These are phyloP conservation scores for Xylariaceae sp. DNA, from an alignment of 2,329 filamentous ascomycete genomes.

Conservation along the genomic window DNA sequence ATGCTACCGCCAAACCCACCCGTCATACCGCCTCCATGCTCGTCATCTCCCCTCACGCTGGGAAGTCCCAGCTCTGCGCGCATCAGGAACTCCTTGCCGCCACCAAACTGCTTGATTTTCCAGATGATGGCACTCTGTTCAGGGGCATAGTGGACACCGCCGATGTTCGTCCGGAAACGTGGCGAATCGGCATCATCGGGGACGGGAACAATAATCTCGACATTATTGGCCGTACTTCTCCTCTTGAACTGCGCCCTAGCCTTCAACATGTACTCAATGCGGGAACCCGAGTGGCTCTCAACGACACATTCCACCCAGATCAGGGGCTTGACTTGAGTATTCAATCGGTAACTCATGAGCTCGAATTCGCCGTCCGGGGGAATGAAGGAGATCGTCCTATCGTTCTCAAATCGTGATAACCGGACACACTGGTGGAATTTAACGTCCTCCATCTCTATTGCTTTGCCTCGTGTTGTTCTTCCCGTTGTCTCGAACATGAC, in stretches of 20 bases:
- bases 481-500: constrained; percentile 99
- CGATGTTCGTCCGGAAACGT: constrained; percentile 95
- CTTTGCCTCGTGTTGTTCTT: constrained; percentile 87
- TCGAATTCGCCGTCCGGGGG: constrained; percentile 98
- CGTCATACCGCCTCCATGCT: constrained; percentile 95
- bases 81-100: constrained; percentile 98
- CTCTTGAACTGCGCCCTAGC: constrained; percentile 97
- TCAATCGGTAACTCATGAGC: constrained; percentile 97
- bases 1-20: constrained; percentile 95
- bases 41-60: constrained; percentile 90
- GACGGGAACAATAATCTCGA: constrained; percentile 95
- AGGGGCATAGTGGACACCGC: constrained; percentile 93
- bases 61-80: constrained; percentile 91
- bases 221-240: constrained; percentile 95
- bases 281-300: constrained; percentile 88
- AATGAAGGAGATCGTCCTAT: constrained; percentile 97
- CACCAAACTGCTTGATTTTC: constrained; percentile 99
- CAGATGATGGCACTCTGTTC: constrained; percentile 97
- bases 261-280: constrained; percentile 99
- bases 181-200: constrained; percentile 96
- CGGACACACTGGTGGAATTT: constrained; percentile 99
- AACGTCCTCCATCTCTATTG: constrained; percentile 99
- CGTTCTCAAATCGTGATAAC: constrained; percentile 94
- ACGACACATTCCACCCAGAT: constrained; percentile 99
- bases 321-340: constrained; percentile 96